Base-by-base conservation (phyloP, 176 grass and related monocot genomes). In the Lolium rigidum region DNA sequence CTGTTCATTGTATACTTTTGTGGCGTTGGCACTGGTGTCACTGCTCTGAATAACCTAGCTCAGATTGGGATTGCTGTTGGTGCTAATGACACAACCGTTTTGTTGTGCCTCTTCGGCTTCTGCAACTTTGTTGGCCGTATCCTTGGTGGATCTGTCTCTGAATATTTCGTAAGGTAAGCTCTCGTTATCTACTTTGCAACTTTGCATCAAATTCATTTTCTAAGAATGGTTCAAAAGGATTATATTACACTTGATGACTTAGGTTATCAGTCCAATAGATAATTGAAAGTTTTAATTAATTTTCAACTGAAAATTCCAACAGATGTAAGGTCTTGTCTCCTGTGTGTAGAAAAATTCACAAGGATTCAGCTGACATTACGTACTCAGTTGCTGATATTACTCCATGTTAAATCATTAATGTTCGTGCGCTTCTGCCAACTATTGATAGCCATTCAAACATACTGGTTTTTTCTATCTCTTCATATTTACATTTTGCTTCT, bases 11-110 rank as follows among this genome's bases (percentile, higher is more conserved):
- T 90, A 26, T 95, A 95, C 85, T 98, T 98, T 81, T 85, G 92
- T 77, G 95, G 95, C 48, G 95, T 98, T 63, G 95, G 95, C n/a
- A 90, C 95, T 54, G 93, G 93, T 56, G 95, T 98, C 16, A 98
- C 93, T 41, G 93, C 95, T 87, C 88, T 98, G 17, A 98, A 98
- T 65, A 98, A 98, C 83, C 91, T 98, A 52, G 93, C 95, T 84
- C 95, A 98, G 81, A 64, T 98, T 72, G 95, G 95, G 56, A 92
- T 93, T 78, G 88, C 95, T 85, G 91, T 82, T 62, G 95, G 95
- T 88, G 85, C 89, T 54, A 84, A 94, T 73, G 93, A 94, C 61
- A 93, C 95, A 4, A 94, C 91, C 24, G 87, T 98, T 78, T 87
- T 98, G 74, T 55, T 98, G 80, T 95, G 93, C 39, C 87, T 93